Base-by-base conservation (phyloP, 169 alveolate species). In the Plasmodium gaboni region DNA sequence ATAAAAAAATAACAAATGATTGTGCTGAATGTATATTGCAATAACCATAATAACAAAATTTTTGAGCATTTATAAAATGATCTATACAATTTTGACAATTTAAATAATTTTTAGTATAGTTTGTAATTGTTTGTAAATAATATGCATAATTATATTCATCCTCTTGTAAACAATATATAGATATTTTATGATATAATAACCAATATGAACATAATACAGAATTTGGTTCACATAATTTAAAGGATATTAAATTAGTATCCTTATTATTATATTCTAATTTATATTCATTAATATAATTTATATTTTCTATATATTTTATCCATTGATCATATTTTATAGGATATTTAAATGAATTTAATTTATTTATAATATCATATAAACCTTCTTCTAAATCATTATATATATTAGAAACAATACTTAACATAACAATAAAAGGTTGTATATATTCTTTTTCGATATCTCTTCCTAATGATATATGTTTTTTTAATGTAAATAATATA, bases 21-120 rank as follows among this genome's bases (percentile, higher is more conserved):
- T 76, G 78, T 51, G 89, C 89, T 48, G 89, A 76, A 32, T 76
- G 76, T 13, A 76, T 76, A 42, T 76, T 76, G 15, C 89, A 76
- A 64, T 64, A 76, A 8, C 89, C 89, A 28, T 64, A 76, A 59
- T 61, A 63, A 42, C 89, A 76, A 13, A 57, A 76, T 55, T 76
- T 68, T 32, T 76, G 89, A 6, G 89, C 89, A 38, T 64, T 50
- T 26, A 76, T 10, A 76, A 76, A 76, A 68, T 76, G 89, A 19
- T 65, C 48, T 9, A 63, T 46, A 55, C 89, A 76, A 22, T 68
- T 76, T 63, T 65, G 53, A 69, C 89, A 76, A 38, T 76, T 76
- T 50, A 76, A 42, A 42, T 76, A 76, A 9, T 13, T 76, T 48
- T 46, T 76, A 42, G 78, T 64, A 69, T 76, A 76, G 53, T 76